Evolutionary conservation across 257 asterid genomes (phyloP).

Genomic region (Knoxia roxburghii): DNA sequence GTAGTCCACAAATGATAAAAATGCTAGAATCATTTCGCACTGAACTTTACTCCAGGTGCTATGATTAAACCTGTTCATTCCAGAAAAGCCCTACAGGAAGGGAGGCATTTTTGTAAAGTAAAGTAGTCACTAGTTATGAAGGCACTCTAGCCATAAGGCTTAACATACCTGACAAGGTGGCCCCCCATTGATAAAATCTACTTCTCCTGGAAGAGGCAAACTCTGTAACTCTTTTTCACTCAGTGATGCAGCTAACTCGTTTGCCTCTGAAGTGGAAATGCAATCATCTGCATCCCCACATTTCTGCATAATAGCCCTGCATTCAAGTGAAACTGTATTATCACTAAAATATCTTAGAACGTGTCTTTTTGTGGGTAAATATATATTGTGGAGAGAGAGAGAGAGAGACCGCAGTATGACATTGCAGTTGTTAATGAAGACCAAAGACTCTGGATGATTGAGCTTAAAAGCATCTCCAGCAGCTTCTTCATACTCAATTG

Average conservation of each 20-base stretch:
- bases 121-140: conserved; percentile 8
- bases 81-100: conserved; percentile 81
- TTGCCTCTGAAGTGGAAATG: conserved; percentile 85
- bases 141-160: conserved; percentile 11
- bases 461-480: conserved; percentile 93
- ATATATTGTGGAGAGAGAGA: conserved; percentile 1
- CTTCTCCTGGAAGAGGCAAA: conserved; percentile 90
- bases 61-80: conserved; percentile 89
- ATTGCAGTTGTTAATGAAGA: conserved; percentile 78
- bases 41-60: conserved; percentile 99
- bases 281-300: conserved; percentile 88
- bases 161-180: conserved; percentile 93
- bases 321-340: conserved; percentile 10
- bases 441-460: conserved; percentile 74
- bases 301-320: conserved; percentile 90
- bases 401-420: conserved; percentile 69
- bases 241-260: conserved; percentile 58
- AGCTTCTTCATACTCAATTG: conserved; percentile 88
- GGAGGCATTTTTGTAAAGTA: conserved; percentile 19
- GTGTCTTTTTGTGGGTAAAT: not conserved
- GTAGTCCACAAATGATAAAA: conserved; percentile 87
- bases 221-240: conserved; percentile 49
- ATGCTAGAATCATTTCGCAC: conserved; percentile 95
- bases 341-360: not conserved
- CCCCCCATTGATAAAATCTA: conserved; percentile 95